Base-by-base conservation (phyloP, 2,329 filamentous ascomycete genomes). In the Penicillium hesseltinei region DNA sequence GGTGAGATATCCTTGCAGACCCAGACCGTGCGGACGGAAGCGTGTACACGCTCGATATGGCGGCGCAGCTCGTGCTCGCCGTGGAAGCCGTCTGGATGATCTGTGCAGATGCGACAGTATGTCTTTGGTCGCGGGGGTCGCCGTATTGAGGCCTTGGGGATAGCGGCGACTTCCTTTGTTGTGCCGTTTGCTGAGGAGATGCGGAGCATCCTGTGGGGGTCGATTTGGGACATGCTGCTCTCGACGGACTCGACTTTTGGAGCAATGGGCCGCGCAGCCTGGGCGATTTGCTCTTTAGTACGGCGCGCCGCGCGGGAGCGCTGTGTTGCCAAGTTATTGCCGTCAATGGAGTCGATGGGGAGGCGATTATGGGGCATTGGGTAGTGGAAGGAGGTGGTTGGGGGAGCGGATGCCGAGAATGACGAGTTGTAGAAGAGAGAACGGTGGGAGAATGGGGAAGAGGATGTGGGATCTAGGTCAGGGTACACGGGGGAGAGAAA, bases 41-140 rank as follows among this genome's bases (percentile, higher is more conserved):
- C 76, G 72, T 97, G 93, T 62, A 90, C 82, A 49, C 86, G 83
- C 42, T 83, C 83, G 52, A 81, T 81, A 64, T 91, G 88, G 19
- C 88, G 82, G 43, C 85, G 83, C 27, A 91, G 82, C 72, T 96
- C 92, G 70, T 96, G 92, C 25, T 92, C 89, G 53, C 92, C 92
- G 35, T 92, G 86, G 74, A 96, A 96, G 44, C 90, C 91, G 19
- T 89, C 84, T 0, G 87, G 88, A 51, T 90, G 84, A 54, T 90
- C 86, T 51, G 82, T 81, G 76, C 91, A 96, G 58, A 84, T 77
- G 2, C 76, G 71, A 72, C 92, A 96, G 69, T 83, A 84, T 60
- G 90, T 85, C 72, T 89, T 91, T 36, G 84, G 83, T 59, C 89
- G 87, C 66, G 84, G 84, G 27, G 88, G 88, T 17, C 89, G 87